These are phyloP conservation scores for Nematocida homosporus DNA, from an alignment of 371 early-diverging fungal species.

Conservation along the genomic window DNA sequence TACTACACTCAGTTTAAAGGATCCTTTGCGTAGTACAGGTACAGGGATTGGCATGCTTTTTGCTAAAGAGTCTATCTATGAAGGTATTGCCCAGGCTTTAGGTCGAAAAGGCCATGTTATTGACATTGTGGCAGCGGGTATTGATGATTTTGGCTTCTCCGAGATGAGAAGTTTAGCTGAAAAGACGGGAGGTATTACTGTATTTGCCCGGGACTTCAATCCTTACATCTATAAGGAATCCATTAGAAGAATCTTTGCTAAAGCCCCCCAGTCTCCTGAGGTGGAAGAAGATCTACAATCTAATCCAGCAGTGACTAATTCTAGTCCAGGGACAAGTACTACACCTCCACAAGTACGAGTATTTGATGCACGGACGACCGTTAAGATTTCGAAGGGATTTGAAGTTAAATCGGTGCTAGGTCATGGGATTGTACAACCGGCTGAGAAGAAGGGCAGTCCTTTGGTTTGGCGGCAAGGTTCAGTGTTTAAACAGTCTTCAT, in stretches of 20 bases:
- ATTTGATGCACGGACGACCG: conserved; percentile 93
- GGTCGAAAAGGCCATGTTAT: conserved; percentile 76
- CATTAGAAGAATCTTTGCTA: conserved; percentile 64
- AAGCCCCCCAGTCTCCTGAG: conserved; percentile 80
- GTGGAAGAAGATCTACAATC: conserved; percentile 64
- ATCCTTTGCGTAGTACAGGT: conserved; percentile 88
- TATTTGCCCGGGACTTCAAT: conserved; percentile 77
- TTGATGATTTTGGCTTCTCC: conserved; percentile 86
- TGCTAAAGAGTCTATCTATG: conserved; percentile 82
- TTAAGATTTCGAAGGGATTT: conserved; percentile 68
- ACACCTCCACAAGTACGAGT: conserved; percentile 83
- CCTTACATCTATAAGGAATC: conserved; percentile 63
- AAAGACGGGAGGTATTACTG: conserved; percentile 84
- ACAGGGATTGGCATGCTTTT: conserved; percentile 80
- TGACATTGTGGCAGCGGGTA: conserved; percentile 83
- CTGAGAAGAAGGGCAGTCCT: conserved; percentile 36
- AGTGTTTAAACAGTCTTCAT: conserved; percentile 55
- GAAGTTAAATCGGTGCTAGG: conserved; percentile 61
- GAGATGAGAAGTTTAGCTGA: conserved; percentile 91
- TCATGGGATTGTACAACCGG: conserved; percentile 48
- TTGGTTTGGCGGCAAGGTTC: conserved; percentile 61
- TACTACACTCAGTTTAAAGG: conserved; percentile 81
- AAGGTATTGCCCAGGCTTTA: conserved; percentile 78
- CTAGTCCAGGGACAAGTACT: too few species aligned
- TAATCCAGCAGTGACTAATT: too few species aligned